Conservation (phyloP, 495 filamentous ascomycete species). For the Xylaria flabelliformis region DNA sequence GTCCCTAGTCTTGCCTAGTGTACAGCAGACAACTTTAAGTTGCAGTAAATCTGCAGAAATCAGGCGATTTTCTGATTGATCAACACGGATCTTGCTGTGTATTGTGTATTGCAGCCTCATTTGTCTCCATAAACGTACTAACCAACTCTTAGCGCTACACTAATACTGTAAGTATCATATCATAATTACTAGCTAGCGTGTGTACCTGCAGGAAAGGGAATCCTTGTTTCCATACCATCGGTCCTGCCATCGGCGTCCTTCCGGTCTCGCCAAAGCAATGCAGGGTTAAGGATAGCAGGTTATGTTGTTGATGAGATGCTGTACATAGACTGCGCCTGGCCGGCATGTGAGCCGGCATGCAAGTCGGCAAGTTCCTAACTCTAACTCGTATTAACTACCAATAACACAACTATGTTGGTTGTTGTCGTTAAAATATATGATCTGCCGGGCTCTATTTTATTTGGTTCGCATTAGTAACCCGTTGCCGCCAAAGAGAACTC, state of each 20-base stretch:
- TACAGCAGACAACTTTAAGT: neutral
- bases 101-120: conserved; percentile 3
- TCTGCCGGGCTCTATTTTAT: conserved; percentile 7
- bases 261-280: conserved; percentile 20
- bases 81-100: conserved; percentile 1
- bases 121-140: neutral
- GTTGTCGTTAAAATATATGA: neutral
- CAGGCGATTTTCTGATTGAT: conserved; percentile 7
- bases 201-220: conserved; percentile 14
- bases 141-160: neutral
- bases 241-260: conserved; percentile 17
- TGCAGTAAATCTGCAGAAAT: neutral
- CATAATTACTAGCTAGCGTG: neutral
- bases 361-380: conserved; percentile 14
- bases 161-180: conserved; percentile 9
- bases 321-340: neutral
- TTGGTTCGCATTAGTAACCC: neutral
- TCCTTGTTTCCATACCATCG: conserved; percentile 18
- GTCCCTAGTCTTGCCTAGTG: neutral
- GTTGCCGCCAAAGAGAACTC: neutral
- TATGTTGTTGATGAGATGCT: conserved; percentile 9
- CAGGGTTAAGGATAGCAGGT: conserved; percentile 16
- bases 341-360: conserved; percentile 14
- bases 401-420: neutral
- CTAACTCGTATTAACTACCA: conserved; percentile 3